Conservation (phyloP, 1,284 basidiomycete species). For the Heterobasidion occidentale region DNA sequence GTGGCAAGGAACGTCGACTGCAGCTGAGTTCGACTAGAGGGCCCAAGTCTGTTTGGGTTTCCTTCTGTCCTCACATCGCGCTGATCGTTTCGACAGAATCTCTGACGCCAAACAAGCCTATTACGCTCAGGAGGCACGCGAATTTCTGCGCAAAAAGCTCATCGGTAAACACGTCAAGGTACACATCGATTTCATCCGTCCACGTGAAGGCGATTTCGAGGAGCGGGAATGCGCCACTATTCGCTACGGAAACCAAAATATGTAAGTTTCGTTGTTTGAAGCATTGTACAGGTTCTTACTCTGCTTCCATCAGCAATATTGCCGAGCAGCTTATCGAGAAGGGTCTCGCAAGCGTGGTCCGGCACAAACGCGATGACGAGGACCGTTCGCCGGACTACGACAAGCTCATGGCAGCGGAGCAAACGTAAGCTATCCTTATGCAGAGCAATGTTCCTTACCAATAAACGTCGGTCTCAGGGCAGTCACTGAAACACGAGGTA, state of each 20-base stretch:
- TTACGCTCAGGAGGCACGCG: constrained; percentile 88
- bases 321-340: constrained; percentile 91
- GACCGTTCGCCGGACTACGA: constrained; percentile 92
- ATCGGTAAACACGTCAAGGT: constrained; percentile 89
- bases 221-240: constrained; percentile 89
- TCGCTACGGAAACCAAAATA: constrained; percentile 72
- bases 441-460: not conserved
- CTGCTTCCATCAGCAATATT: constrained; percentile 60
- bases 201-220: constrained; percentile 90
- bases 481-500: constrained; percentile 70
- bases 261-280: constrained; percentile 33
- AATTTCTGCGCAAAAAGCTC: constrained; percentile 84
- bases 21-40: constrained; percentile 88
- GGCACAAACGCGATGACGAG: constrained; percentile 93
- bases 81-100: constrained; percentile 34
- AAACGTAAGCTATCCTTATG: constrained; percentile 40
- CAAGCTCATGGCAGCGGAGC: constrained; percentile 92
- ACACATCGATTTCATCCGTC: constrained; percentile 82
- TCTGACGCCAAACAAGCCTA: constrained; percentile 85
- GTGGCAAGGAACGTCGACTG: constrained; percentile 73
- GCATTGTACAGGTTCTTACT: constrained; percentile 1
- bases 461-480: constrained; percentile 42
- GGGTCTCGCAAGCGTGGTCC: constrained; percentile 83
- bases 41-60: constrained; percentile 51
- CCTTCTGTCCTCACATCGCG: not conserved